Base-by-base conservation (phyloP, 208 protist species). In the Angomonas deanei region DNA sequence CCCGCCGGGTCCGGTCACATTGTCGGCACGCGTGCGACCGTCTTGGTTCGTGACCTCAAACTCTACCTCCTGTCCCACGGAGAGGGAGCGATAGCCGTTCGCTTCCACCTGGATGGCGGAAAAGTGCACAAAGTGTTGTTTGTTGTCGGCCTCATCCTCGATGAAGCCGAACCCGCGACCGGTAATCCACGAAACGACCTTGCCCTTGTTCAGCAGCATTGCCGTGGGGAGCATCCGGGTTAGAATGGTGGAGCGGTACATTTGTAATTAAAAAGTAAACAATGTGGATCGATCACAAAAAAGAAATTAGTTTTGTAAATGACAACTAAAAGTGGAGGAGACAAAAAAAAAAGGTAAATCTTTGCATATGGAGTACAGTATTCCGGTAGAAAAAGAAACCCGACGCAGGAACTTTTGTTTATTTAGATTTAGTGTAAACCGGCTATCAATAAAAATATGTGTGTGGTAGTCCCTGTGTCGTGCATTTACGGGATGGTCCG, bases 101-200 rank as follows among this genome's bases (percentile, higher is more conserved):
- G 85, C 75, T 70, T 97, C 91, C n/a, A 83, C 91, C 79, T 94
- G 86, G 19, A 95, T 74, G 23, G 85, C 86, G 27, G 86, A 92
- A 69, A 94, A 95, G 76, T 94, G 91, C 46, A 97, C 91, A 72
- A 97, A 97, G 78, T 94, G 85, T 70, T 95, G 86, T 72, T 88
- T 86, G 80, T 97, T 93, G 71, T 94, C 84, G 15, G 74, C 74
- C 55, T 89, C 78, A 61, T 97, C 91, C 69, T 94, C 86, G 61
- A 97, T 81, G 48, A 97, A 97, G 61, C 91, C 91, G 63, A 91
- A 97, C 53, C 91, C 91, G 54, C 87, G 88, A 50, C 84, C 84
- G 59, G 79, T 86, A 66, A 92, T 88, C 88, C 91, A 97, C 15
- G 84, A 88, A 31, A 94, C 81, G 36, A 96, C 91, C 72, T 91